Evolutionary conservation across 2,329 filamentous ascomycete genomes (phyloP).

Genomic region (Didymella pinodella): DNA sequence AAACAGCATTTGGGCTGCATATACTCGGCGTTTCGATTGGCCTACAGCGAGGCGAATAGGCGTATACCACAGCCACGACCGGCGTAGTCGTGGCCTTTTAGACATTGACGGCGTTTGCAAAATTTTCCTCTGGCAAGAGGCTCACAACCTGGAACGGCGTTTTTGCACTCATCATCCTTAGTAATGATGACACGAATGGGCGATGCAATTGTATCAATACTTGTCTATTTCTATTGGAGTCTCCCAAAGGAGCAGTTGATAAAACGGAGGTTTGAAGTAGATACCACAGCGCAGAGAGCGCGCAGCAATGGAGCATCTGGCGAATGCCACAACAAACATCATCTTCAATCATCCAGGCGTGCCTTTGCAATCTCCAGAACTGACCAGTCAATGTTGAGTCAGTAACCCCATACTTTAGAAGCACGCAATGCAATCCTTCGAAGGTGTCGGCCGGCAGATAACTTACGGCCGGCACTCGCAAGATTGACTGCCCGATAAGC

Average conservation of each 20-base stretch:
- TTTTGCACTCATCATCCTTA: conserved; percentile 32
- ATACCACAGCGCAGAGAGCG: conserved; percentile 32
- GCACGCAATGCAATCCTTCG: conserved; percentile 9
- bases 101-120: conserved; percentile 39
- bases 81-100: conserved; percentile 39
- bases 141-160: conserved; percentile 30
- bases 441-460: conserved; percentile 8
- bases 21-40: conserved; percentile 41
- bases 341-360: not conserved
- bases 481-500: conserved; percentile 6
- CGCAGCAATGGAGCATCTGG: conserved; percentile 28
- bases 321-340: conserved; percentile 17
- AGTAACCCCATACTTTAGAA: not conserved
- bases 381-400: not conserved
- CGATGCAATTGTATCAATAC: conserved; percentile 30
- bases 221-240: conserved; percentile 19
- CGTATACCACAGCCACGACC: conserved; percentile 36
- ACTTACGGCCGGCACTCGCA: conserved; percentile 4
- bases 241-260: conserved; percentile 19
- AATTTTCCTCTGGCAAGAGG: conserved; percentile 28
- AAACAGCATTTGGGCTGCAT: conserved; percentile 48
- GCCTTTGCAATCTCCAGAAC: not conserved
- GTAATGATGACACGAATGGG: conserved; percentile 29
- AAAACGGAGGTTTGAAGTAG: conserved; percentile 22
- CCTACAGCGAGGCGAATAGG: conserved; percentile 46